Percentiles rank a stretch among this genome's conserved stretches.
phyloP scores from a whole-genome alignment of 2,329 filamentous ascomycete genomes.

The Aspergillus pseudoglaucus region DNA sequence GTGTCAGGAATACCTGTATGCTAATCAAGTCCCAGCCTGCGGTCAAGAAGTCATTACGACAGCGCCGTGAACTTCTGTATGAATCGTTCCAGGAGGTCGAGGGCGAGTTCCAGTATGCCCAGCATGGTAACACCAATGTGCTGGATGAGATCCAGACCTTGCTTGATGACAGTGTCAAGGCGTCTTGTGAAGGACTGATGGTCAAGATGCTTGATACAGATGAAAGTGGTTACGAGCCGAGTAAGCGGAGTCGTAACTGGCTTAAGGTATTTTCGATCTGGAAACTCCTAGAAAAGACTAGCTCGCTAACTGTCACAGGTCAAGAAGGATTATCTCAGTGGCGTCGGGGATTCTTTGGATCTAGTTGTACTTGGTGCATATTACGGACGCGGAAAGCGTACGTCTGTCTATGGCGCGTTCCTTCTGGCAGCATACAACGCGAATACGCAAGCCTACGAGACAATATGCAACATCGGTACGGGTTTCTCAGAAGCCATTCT shows the following conservation, averaged over 20 bases:
- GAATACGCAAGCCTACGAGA: conserved; percentile 75
- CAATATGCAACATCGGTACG: conserved; percentile 96
- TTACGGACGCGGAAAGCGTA: conserved; percentile 89
- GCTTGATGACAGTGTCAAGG: conserved; percentile 90
- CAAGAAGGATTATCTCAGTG: conserved; percentile 95
- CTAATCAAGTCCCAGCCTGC: conserved; percentile 47
- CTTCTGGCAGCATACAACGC: conserved; percentile 90
- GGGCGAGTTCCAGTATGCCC: conserved; percentile 87
- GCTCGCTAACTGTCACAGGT: conserved; percentile 48
- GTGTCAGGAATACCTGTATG: background rate
- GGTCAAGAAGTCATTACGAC: conserved; percentile 78
- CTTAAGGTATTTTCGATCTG: conserved; percentile 61
- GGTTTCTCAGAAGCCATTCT: conserved; percentile 93
- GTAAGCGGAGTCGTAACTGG: conserved; percentile 95
- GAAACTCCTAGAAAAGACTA: background rate
- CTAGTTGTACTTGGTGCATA: conserved; percentile 94
- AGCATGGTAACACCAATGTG: conserved; percentile 77
- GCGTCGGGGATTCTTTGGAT: conserved; percentile 90
- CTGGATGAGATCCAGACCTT: conserved; percentile 90
- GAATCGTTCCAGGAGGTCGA: conserved; percentile 69
- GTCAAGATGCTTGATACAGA: conserved; percentile 96
- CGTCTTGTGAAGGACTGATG: conserved; percentile 95
- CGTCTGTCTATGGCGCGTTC: conserved; percentile 92
- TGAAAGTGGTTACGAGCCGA: conserved; percentile 92
- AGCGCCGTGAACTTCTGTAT: conserved; percentile 70